phyloP scores from a whole-genome alignment of 805 yeast species.

The Candida nemodendra region DNA sequence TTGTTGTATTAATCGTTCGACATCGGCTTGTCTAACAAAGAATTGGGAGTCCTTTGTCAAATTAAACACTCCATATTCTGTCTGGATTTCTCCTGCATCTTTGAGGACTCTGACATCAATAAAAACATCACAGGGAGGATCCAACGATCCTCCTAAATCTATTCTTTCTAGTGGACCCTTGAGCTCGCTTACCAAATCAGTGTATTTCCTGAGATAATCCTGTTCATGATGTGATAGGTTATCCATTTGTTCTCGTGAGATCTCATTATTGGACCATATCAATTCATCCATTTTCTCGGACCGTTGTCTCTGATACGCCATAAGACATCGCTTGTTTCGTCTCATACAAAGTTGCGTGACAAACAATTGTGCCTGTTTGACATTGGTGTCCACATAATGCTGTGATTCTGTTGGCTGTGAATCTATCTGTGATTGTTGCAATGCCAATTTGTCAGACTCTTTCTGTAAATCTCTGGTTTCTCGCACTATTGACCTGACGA shows the following conservation, averaged over 20 bases:
- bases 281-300: conserved; percentile 63
- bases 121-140: conserved; percentile 88
- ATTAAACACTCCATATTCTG: conserved; percentile 95
- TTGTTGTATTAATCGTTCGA: conserved; percentile 89
- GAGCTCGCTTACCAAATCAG: conserved; percentile 67
- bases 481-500: conserved; percentile 64
- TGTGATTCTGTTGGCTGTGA: conserved; percentile 5
- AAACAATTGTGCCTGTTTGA: conserved; percentile 61
- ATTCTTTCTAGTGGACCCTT: conserved; percentile 79
- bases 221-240: conserved; percentile 75
- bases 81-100: conserved; percentile 96
- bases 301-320: conserved; percentile 78
- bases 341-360: conserved; percentile 76
- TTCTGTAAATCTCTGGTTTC: conserved; percentile 67
- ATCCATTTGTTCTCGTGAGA: conserved; percentile 39
- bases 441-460: conserved; percentile 49
- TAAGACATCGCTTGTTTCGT: conserved; percentile 82
- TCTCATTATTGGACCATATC: conserved; percentile 69
- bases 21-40: conserved; percentile 91
- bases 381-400: conserved; percentile 35
- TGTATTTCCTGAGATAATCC: conserved; percentile 70
- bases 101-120: conserved; percentile 90
- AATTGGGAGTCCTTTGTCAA: conserved; percentile 91
- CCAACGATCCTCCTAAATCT: conserved; percentile 84
- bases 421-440: conserved; percentile 22